Evolutionary conservation across 2,329 filamentous ascomycete genomes (phyloP), one percentile per base, ranked within the genome.

Genomic region (Whalleya microplaca): DNA sequence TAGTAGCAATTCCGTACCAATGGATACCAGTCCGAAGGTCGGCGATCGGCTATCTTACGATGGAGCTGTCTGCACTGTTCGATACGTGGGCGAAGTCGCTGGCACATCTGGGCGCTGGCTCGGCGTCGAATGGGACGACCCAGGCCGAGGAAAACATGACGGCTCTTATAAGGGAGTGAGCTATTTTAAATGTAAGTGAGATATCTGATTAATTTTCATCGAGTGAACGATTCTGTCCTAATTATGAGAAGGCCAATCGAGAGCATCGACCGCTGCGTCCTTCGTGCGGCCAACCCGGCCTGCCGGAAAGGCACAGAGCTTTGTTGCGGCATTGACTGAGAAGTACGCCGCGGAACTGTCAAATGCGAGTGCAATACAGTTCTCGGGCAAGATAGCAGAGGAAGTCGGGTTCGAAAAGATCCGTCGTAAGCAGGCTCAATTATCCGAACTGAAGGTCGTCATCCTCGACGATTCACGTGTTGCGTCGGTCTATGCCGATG

Each of bases 331-430:
- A 2, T 78, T 97, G 51, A 84, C 84, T 57, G 83, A 87, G 66
- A 99, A 97, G 76, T 99, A 99, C 72, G 90, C 88, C 2, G 83
- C 86, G 2, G 84, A 88, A 55, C 72, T 75, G 14, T 66, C 71
- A 8, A 66, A 72, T 23, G 69, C 75, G 12, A 71, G 75, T 7
- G 79, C 80, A 47, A 89, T 96, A 60, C 76, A 80, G 52, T 88
- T 80, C 81, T 96, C 79, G 76, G 90, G 74, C 40, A 98, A 98
- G 75, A 84, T 93, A 18, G 94, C 91, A 4, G 90, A 98, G 75
- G 94, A 98, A 75, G 85, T 98, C 32, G 95, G 95, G 27, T 98
- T 98, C 66, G 92, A 96, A 65, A 97, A 97, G 79, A 91, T 97
- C 64, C 85, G 89, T 43, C 83, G 83, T 63, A 86, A 93, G 73